Evolutionary conservation across 495 filamentous ascomycete genomes (phyloP), one percentile per base, ranked within the genome.

Genomic region (Tuber umbilicatum): DNA sequence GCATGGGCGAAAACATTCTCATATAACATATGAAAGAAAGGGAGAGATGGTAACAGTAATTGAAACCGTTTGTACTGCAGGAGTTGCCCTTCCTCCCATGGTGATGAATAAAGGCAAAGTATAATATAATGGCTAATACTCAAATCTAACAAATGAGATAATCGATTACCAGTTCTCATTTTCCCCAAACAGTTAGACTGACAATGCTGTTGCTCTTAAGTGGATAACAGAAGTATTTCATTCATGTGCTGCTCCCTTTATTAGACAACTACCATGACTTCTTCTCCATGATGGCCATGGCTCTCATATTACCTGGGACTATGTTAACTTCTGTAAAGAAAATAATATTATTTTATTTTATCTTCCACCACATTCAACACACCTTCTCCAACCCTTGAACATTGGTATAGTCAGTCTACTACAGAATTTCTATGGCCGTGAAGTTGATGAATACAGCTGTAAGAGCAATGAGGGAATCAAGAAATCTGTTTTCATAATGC

Each of bases 201-300:
- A 73, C 23, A 9, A 76, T 27, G 16, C 19, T 12, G 55, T 73
- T 12, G 67, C 40, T 10, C 55, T 69, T 14, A 21, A 38, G 5
- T 73, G 75, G 75, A 4, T 75, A 3, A 75, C 77, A 35, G 27
- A 73, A 27, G 40, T 79, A 42, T 74, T 74, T 72, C 37, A 73
- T 21, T 39, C 21, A 31, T 45, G 35, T 60, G 67, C 71, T 21
- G 45, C 27, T n/a, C n/a, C n/a, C n/a, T n/a, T n/a, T n/a, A n/a
- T n/a, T n/a, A n/a, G n/a, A n/a, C n/a, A n/a, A n/a, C n/a, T n/a
- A n/a, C n/a, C n/a, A n/a, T n/a, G n/a, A n/a, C n/a, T n/a, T n/a
- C n/a, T n/a, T n/a, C n/a, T n/a, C n/a, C n/a, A n/a, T n/a, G n/a
- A n/a, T n/a, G 64, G 71, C 3, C 72, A 76, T 67, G 68, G 43